Base-by-base conservation (phyloP, 768 basidiomycete species). In the Paxillus ammoniavirescens region DNA sequence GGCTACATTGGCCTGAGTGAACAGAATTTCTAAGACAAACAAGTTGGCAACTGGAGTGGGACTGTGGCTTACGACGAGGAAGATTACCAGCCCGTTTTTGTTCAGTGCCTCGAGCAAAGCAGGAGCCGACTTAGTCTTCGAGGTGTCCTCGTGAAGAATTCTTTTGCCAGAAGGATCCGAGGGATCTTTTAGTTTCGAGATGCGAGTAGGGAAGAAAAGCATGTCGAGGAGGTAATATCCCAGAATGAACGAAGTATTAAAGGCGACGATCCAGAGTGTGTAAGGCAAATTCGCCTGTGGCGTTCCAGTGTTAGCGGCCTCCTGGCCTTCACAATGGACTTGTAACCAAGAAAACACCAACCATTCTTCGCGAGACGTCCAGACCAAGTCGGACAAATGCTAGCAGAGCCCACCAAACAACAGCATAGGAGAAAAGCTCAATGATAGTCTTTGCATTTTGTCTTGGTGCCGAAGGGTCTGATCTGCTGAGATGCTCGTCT, bases 221-320 rank as follows among this genome's bases (percentile, higher is more conserved):
- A 89, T 77, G 60, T 98, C 91, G 41, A 97, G 72, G 21, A 85
- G 56, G 40, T 94, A 76, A 72, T 97, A 96, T 12, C 81, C 83
- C 5, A 93, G 77, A 14, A 98, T 73, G 73, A 93, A 93, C 3
- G 85, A 80, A 0, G 87, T 86, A 66, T 98, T 98, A 82, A 83
- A 96, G 9, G 91, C 93, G 1, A 83, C 80, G 8, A 89, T 80
- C 93, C 95, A 98, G 15, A 93, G 69, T 35, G 94, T 83, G 69
- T 99, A 98, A 4, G 89, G 79, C 30, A 93, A 61, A 63, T 98
- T 98, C 42, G 87, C 91, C 94, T 95, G 60, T 15, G 41, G n/a
- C 9, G 17, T 14, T 5, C 28, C 9, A 5, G 26, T 21, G n/a
- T 35, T 7, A 35, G 35, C 44, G 35, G n/a, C 30, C 7, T 2